Conservation (phyloP, 495 filamentous ascomycete species). For the Aspergillus carlsbadensis region DNA sequence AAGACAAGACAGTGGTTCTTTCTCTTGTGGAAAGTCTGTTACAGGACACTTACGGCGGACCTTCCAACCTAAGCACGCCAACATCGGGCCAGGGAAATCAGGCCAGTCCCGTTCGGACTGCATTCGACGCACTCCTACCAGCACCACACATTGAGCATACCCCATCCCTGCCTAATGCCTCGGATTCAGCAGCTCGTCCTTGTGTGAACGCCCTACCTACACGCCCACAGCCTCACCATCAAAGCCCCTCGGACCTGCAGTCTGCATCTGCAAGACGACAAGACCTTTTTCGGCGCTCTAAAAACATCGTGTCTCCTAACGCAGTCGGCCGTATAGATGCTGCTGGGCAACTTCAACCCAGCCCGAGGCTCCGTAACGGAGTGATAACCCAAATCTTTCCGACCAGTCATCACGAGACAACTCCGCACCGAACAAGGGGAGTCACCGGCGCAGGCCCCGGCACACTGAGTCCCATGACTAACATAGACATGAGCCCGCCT, state of each 20-base stretch:
- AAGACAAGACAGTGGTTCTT: conserved; percentile 54
- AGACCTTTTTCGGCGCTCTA: neutral
- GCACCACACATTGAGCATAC: neutral
- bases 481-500: neutral
- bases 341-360: neutral
- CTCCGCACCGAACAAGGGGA: neutral
- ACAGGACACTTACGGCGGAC: conserved; percentile 49
- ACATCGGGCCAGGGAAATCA: neutral
- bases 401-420: neutral
- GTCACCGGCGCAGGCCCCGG: neutral
- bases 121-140: neutral
- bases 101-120: neutral
- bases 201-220: neutral
- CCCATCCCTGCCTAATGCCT: neutral
- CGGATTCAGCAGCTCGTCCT: neutral
- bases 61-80: neutral
- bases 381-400: neutral
- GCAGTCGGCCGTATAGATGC: neutral
- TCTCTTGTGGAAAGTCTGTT: conserved; percentile 56
- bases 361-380: neutral
- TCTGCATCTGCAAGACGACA: neutral
- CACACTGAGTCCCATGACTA: conserved; percentile 9
- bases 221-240: neutral
- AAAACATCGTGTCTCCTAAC: neutral
- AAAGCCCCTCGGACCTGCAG: neutral